Conservation (phyloP, 1,284 basidiomycete genomes). For the Waitea zeae region DNA sequence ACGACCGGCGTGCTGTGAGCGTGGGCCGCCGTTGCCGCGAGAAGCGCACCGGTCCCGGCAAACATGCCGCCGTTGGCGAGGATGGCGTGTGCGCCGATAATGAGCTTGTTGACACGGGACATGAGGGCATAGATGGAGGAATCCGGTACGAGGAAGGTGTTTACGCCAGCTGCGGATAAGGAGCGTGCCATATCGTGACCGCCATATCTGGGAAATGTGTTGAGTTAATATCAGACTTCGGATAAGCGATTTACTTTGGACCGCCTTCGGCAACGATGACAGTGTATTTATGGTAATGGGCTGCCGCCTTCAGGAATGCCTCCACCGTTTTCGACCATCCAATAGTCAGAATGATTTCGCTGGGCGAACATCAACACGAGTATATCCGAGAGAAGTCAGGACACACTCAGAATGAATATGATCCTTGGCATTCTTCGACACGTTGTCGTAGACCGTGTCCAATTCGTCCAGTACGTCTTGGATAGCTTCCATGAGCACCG, state of each 20-base stretch:
- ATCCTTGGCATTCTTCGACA: conserved; percentile 88
- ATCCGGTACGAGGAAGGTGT: conserved; percentile 90
- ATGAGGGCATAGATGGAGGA: conserved; percentile 90
- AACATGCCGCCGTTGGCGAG: conserved; percentile 95
- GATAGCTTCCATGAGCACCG: conserved; percentile 79
- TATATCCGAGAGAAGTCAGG: too few species aligned
- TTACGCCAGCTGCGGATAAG: conserved; percentile 67
- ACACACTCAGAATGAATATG: conserved; percentile 93
- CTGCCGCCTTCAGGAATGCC: conserved; percentile 81
- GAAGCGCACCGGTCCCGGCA: conserved; percentile 69
- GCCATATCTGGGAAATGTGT: conserved; percentile 36
- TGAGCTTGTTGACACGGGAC: conserved; percentile 93
- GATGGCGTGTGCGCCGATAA: conserved; percentile 82
- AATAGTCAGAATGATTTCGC: conserved; percentile 91
- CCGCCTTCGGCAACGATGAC: conserved; percentile 93
- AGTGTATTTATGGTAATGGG: conserved; percentile 84
- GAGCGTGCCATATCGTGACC: conserved; percentile 78
- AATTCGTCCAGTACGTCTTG: conserved; percentile 91
- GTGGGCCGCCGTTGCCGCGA: conserved; percentile 80
- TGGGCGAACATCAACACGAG: too few species aligned
- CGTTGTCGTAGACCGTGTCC: conserved; percentile 89
- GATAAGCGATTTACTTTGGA: conserved; percentile 49
- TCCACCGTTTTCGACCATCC: conserved; percentile 94
- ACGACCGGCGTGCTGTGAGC: conserved; percentile 89
- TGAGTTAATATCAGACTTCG: conserved; percentile 3